Percentiles rank a stretch among this genome's conserved stretches.
Conservation (phyloP, 139 green algal genomes). For the Eudorina sp. region DNA sequence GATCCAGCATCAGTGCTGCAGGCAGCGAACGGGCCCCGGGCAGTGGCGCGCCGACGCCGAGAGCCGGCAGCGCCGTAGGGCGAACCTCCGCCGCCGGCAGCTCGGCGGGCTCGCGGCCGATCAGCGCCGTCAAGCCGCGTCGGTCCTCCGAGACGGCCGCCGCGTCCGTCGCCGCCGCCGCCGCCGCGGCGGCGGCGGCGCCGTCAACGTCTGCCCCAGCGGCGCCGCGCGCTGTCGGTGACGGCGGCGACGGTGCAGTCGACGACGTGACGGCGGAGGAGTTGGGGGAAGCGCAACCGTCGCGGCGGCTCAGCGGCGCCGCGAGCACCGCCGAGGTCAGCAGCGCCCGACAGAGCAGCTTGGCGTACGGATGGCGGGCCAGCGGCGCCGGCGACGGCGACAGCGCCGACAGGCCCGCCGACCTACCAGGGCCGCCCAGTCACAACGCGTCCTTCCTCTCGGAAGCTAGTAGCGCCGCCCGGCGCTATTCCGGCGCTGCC, state of each 20-base stretch:
- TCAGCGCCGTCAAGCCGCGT: neutral
- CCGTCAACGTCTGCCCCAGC: too few relatives aligned
- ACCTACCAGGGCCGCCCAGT: too few relatives aligned
- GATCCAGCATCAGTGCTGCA: neutral
- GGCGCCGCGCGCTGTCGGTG: too few relatives aligned
- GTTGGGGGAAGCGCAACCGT: too few relatives aligned
- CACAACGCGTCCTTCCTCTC: neutral
- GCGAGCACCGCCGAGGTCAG: neutral
- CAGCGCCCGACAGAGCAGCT: neutral
- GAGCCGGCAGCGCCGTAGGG: neutral
- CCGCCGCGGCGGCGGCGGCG: too few relatives aligned
- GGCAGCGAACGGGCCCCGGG: neutral
- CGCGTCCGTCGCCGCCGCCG: neutral
- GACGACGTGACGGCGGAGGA: too few relatives aligned
- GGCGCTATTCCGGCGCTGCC: neutral
- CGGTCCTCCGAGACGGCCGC: neutral
- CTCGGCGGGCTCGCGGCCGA: neutral
- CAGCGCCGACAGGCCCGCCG: neutral
- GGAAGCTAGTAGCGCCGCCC: neutral
- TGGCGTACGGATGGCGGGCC: neutral
- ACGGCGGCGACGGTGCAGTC: too few relatives aligned
- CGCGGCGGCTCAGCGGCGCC: neutral
- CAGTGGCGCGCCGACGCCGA: neutral
- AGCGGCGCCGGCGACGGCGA: constrained; percentile 2
- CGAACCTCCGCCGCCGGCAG: neutral